Conservation (phyloP, 345 rosid species). For the Lumnitzera littorea region DNA sequence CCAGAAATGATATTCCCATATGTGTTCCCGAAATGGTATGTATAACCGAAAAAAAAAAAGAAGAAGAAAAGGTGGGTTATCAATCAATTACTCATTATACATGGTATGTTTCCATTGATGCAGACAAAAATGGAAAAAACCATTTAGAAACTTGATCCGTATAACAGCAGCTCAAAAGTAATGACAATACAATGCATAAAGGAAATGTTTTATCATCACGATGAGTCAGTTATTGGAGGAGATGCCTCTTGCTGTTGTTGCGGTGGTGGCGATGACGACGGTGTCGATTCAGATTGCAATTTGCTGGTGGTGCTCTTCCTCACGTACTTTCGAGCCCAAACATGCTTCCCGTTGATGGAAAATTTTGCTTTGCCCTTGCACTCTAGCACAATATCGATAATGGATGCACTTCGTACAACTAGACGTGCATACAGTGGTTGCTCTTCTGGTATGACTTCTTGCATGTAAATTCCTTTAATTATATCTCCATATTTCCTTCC, state of each 20-base stretch:
- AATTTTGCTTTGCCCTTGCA: constrained; percentile 39
- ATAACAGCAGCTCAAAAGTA: too few species aligned
- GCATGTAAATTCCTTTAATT: constrained; percentile 46
- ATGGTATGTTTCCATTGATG: too few species aligned
- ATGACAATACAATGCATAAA: too few species aligned
- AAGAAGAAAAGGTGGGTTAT: too few species aligned
- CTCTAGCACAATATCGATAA: constrained; percentile 21
- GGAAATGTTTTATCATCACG: not conserved
- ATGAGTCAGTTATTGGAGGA: not conserved
- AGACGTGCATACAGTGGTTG: constrained; percentile 51
- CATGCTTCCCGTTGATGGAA: constrained; percentile 70
- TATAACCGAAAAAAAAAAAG: too few species aligned
- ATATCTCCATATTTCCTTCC: constrained; percentile 48
- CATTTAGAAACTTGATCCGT: too few species aligned
- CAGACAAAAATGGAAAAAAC: too few species aligned
- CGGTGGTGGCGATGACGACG: not conserved
- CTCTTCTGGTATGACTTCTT: constrained; percentile 25
- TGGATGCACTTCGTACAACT: constrained; percentile 23
- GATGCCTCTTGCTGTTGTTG: not conserved
- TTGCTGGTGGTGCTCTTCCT: constrained; percentile 6
- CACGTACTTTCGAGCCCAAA: constrained; percentile 48
- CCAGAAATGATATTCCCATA: too few species aligned
- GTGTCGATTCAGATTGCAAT: not conserved
- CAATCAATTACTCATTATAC: too few species aligned
- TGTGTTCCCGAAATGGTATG: too few species aligned